Conservation (phyloP, 371 early-diverging fungal genomes). For the Mucor velutinosus region DNA sequence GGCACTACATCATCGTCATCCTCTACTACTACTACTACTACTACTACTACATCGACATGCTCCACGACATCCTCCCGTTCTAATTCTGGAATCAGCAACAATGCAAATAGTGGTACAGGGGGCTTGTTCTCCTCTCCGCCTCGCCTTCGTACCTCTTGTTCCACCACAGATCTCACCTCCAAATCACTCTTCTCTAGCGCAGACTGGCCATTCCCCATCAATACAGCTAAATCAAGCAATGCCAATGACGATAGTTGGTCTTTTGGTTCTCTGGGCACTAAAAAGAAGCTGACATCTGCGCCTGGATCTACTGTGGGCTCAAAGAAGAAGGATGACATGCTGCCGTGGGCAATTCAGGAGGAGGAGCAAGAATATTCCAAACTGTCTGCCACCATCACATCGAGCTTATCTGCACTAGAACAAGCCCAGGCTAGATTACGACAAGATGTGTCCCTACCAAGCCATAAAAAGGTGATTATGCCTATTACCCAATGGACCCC, state of each 20-base stretch:
- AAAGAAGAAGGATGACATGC: slow-evolving; percentile 12
- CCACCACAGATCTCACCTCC: slow-evolving; percentile 19
- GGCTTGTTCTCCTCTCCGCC: slow-evolving; percentile 17
- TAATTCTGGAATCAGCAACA: background rate
- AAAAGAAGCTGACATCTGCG: slow-evolving; percentile 13
- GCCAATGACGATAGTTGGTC: slow-evolving; percentile 24
- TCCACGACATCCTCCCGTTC: slow-evolving; percentile 21
- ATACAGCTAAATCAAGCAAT: background rate
- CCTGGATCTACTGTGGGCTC: slow-evolving; percentile 11
- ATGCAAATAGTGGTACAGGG: slow-evolving; percentile 7
- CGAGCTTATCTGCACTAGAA: slow-evolving; percentile 34
- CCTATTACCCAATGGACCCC: background rate
- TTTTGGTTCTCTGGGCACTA: slow-evolving; percentile 32
- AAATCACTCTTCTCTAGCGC: slow-evolving; percentile 16
- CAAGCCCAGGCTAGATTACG: slow-evolving; percentile 43
- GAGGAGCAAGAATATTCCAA: slow-evolving; percentile 8
- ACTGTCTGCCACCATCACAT: slow-evolving; percentile 8
- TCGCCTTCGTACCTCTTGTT: slow-evolving; percentile 12
- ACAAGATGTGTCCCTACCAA: slow-evolving; percentile 8
- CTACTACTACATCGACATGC: slow-evolving; percentile 1
- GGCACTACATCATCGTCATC: slow-evolving; percentile 12
- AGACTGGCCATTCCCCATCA: slow-evolving; percentile 44
- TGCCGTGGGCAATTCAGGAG: slow-evolving; percentile 27
- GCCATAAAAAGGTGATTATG: background rate
- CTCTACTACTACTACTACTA: slow-evolving; percentile 9